phyloP scores from a whole-genome alignment of 139 green algal genomes.

The Tetratostichococcus sp. region DNA sequence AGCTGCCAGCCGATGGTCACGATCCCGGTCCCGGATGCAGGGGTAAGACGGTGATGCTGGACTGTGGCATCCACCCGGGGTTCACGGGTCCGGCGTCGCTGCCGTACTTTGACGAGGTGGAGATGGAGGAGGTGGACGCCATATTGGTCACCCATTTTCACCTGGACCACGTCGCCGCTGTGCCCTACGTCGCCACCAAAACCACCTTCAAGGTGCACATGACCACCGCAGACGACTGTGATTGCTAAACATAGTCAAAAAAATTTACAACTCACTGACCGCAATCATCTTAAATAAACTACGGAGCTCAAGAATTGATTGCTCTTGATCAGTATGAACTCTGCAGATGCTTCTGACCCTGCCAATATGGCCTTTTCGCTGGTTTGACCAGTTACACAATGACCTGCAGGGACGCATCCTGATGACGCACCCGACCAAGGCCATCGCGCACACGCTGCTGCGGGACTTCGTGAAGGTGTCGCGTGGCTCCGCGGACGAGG shows the following conservation, averaged over 20 bases:
- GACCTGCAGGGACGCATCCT: constrained; percentile 74
- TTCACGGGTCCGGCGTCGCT: constrained; percentile 76
- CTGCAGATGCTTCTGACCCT: too few species aligned
- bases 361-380: too few species aligned
- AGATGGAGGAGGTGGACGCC: constrained; percentile 77
- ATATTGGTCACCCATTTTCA: constrained; percentile 98
- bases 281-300: too few species aligned
- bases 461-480: constrained; percentile 78
- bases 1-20: too few species aligned
- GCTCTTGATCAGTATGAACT: too few species aligned
- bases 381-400: too few species aligned
- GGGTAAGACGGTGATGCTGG: constrained; percentile 86
- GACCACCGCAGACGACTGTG: too few species aligned
- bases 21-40: constrained; percentile 28
- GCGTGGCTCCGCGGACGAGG: constrained; percentile 52
- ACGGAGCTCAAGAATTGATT: too few species aligned
- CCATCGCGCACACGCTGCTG: constrained; percentile 91
- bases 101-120: constrained; percentile 89
- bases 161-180: constrained; percentile 93
- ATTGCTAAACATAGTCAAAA: too few species aligned
- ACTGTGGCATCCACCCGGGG: constrained; percentile 96
- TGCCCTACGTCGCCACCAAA: constrained; percentile 85
- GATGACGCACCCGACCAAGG: constrained; percentile 99
- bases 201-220: constrained; percentile 78
- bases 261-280: too few species aligned